Evolutionary conservation across 2,329 filamentous ascomycete species (phyloP).

Genomic region (Pseudogymnoascus destructans): DNA sequence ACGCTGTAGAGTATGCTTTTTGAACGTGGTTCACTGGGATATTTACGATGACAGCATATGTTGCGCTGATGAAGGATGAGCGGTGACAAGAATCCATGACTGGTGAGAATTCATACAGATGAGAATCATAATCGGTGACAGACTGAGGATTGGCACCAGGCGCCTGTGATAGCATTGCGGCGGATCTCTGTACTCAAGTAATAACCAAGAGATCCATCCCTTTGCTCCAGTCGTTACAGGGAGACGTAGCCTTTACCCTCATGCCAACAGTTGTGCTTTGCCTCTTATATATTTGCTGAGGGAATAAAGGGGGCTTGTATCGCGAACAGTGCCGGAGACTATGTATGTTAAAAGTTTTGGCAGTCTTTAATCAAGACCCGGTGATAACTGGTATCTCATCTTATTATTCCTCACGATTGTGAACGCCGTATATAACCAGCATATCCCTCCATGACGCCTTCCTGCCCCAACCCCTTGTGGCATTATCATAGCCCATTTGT

Average conservation of each 20-base stretch:
- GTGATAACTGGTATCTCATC: neutral
- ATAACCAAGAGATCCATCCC: too few relatives aligned
- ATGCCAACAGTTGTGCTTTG: neutral
- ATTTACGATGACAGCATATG: neutral
- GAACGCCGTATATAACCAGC: neutral
- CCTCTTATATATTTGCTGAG: neutral
- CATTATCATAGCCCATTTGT: neutral
- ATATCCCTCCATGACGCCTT: neutral
- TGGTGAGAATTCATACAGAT: neutral
- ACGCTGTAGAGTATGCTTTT: neutral
- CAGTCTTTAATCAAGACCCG: neutral
- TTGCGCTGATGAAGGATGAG: neutral
- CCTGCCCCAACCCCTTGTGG: neutral
- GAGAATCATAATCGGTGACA: neutral
- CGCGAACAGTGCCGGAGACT: neutral
- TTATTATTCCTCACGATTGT: neutral
- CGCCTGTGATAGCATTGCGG: too few relatives aligned
- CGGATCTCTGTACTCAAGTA: too few relatives aligned
- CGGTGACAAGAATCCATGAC: neutral
- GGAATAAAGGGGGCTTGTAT: neutral
- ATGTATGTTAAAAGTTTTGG: neutral
- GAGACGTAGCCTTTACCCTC: too few relatives aligned
- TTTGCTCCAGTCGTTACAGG: too few relatives aligned
- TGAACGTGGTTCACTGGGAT: neutral
- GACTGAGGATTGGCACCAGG: neutral